Evolutionary conservation across 2,329 filamentous ascomycete species (phyloP), one percentile per base, ranked within the genome.

Genomic region (Trichoderma citrinoviride): DNA sequence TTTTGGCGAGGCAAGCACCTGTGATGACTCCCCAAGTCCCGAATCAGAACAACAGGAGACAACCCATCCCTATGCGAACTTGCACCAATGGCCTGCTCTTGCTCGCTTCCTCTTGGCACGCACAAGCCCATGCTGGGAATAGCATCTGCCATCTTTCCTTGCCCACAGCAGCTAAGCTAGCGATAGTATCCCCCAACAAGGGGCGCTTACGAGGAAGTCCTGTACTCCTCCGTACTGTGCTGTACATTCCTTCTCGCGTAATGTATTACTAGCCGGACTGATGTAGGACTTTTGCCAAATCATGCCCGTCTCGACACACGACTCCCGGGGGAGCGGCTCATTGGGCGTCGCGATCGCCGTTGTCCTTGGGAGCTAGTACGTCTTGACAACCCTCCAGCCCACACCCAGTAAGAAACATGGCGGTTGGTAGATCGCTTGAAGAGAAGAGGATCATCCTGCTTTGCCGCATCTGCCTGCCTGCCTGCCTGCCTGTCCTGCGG

Each of bases 41-140:
- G 19, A 33, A 46, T 10, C 10, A 23, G 21, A 46, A 19, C 27
- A 33, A n/a, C 17, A 5, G 25, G 6, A 27, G 4, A 15, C n/a
- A 27, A 50, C 7, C 7, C 3, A 17, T 29, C 5, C 3, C 14
- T 29, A 15, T 49, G 33, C 33, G 14, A 37, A 40, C 46, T 50
- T 50, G 33, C 57, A 52, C n/a, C 46, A 29, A 53, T 41, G 23
- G 21, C 47, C 37, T 46, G 21, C 10, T 25, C 14, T 52, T 7
- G 8, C 23, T 52, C 47, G 33, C 25, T 44, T 33, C 25, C 15
- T 25, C 37, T 47, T 43, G 17, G 29, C 29, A 52, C 58, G 44
- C 29, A 60, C n/a, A 47, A 60, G 58, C 58, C n/a, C 58, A 61
- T 47, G 37, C 23, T 44, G 25, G 47, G 58, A 61, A 61, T 53